These are phyloP conservation scores for Nicotiana benthamiana DNA, from an alignment of 257 asterid species.

Conservation along the genomic window DNA sequence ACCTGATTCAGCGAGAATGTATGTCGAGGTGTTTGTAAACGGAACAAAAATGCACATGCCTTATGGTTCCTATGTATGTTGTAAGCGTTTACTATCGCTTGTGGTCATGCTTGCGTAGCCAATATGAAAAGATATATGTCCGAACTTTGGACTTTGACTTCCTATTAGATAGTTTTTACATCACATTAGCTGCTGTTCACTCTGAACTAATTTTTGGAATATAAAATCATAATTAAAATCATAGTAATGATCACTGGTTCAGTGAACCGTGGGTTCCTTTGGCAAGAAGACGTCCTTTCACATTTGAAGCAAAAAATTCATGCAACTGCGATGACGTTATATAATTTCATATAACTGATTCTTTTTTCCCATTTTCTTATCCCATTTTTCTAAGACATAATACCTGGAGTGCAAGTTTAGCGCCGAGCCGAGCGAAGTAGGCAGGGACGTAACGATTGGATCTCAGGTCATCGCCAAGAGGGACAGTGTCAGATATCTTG, in stretches of 20 bases:
- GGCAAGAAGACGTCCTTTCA: neutral
- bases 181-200: neutral
- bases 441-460: no score
- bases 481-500: no score
- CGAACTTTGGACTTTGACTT: neutral
- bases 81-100: neutral
- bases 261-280: neutral
- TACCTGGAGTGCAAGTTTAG: no score
- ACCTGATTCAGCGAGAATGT: conserved; percentile 67
- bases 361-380: neutral
- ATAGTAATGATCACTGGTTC: neutral
- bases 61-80: conserved; percentile 85
- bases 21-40: conserved; percentile 85
- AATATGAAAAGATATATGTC: neutral
- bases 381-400: no score
- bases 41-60: conserved; percentile 65
- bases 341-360: neutral
- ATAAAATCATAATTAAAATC: neutral
- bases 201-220: neutral
- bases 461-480: no score
- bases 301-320: neutral
- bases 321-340: neutral
- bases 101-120: neutral
- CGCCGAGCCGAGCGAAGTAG: no score
- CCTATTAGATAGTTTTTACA: neutral